These are phyloP conservation scores for Carex arenaria DNA, from an alignment of 202 grass and related monocot genomes.

Conservation along the genomic window DNA sequence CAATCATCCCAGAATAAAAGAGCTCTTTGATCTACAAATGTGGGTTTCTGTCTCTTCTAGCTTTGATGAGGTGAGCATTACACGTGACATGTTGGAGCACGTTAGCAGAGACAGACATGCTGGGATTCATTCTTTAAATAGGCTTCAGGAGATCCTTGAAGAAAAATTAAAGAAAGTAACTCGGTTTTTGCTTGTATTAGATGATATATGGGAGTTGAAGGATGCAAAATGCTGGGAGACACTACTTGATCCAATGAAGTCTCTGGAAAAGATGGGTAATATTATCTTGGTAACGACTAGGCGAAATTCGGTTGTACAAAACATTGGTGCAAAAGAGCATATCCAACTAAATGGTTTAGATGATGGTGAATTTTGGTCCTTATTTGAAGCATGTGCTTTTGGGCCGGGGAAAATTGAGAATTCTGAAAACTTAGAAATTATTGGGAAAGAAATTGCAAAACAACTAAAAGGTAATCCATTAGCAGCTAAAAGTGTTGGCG, in stretches of 20 bases:
- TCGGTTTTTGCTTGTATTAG: slow-evolving; percentile 47
- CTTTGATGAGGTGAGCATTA: slow-evolving; percentile 36
- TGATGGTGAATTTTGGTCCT: slow-evolving; percentile 14
- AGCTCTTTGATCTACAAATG: slow-evolving; percentile 28
- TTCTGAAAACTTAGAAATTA: slow-evolving; percentile 16
- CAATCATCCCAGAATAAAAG: slow-evolving; percentile 22
- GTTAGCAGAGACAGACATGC: slow-evolving; percentile 18
- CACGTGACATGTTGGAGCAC: slow-evolving; percentile 35
- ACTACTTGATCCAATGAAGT: slow-evolving; percentile 36
- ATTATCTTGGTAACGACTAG: slow-evolving; percentile 44
- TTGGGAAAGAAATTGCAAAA: slow-evolving; percentile 32
- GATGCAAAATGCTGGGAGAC: slow-evolving; percentile 31
- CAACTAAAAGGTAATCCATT: slow-evolving; percentile 47
- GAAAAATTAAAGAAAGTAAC: slow-evolving; percentile 26
- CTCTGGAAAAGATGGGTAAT: slow-evolving; percentile 14
- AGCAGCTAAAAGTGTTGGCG: slow-evolving; percentile 46
- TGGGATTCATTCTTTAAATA: slow-evolving; percentile 17
- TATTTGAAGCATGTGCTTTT: slow-evolving; percentile 56
- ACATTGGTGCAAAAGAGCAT: neutral
- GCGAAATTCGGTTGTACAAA: slow-evolving; percentile 12
- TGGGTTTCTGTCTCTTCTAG: slow-evolving; percentile 48
- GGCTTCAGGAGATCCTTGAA: slow-evolving; percentile 34
- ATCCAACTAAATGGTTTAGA: slow-evolving; percentile 36
- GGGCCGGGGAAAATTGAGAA: neutral
- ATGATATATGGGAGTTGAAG: slow-evolving; percentile 57